These are phyloP conservation scores for Solanum chaucha DNA, from an alignment of 257 asterid genomes.

Conservation along the genomic window DNA sequence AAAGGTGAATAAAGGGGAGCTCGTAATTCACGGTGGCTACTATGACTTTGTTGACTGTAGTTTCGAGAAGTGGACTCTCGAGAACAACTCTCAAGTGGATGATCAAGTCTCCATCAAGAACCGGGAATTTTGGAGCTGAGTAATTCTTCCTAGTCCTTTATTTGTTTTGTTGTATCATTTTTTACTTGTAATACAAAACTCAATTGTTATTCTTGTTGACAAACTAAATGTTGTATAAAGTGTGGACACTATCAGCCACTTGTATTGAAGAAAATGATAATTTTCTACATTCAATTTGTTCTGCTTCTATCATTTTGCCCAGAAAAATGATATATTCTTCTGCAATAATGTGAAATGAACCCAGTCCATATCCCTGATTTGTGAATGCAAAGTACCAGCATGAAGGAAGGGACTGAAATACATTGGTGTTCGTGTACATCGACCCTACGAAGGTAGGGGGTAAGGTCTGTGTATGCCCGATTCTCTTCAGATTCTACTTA, in stretches of 20 bases:
- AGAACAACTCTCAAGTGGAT: slow-evolving; percentile 19
- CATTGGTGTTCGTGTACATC: background rate
- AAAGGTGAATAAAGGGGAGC: slow-evolving; percentile 47
- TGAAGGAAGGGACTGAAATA: too few species aligned
- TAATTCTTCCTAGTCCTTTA: background rate
- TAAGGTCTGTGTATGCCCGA: background rate
- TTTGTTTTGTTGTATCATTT: background rate
- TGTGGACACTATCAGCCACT: background rate
- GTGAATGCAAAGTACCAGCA: too few species aligned
- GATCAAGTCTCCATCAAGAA: slow-evolving; percentile 36
- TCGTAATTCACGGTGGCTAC: slow-evolving; percentile 84
- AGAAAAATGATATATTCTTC: background rate
- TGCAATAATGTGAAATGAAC: background rate
- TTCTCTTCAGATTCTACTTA: background rate
- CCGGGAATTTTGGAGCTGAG: slow-evolving; percentile 67
- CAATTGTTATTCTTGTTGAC: background rate
- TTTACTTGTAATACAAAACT: background rate
- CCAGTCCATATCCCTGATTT: background rate
- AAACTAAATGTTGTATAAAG: background rate
- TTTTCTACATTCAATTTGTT: background rate
- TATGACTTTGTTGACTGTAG: slow-evolving; percentile 79
- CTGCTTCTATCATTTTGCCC: background rate
- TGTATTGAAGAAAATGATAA: background rate
- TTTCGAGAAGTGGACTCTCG: slow-evolving; percentile 89
- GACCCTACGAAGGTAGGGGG: background rate